phyloP scores from a whole-genome alignment of 768 basidiomycete species.

The Kwoniella botswanensis region DNA sequence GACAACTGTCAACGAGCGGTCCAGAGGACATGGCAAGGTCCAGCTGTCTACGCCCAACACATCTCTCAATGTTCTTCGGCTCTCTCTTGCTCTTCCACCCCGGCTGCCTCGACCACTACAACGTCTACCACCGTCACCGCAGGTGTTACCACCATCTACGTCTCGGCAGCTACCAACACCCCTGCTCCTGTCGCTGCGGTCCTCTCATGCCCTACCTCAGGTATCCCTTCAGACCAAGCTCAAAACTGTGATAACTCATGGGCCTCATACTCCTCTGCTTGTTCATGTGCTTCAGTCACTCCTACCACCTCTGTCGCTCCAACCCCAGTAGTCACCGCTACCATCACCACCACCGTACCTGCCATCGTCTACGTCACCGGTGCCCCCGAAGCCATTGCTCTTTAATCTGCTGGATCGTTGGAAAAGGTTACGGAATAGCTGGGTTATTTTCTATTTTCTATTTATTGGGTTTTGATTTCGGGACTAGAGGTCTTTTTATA shows the following conservation, averaged over 20 bases:
- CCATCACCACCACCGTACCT: conserved; percentile 22
- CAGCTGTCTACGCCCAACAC: conserved; percentile 19
- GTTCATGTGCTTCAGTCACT: conserved; percentile 12
- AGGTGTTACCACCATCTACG: conserved; percentile 18
- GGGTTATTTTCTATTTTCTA: background rate
- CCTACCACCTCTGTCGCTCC: conserved; percentile 11
- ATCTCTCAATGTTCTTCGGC: conserved; percentile 15
- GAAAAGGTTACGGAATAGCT: background rate
- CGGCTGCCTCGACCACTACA: conserved; percentile 14
- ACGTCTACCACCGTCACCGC: conserved; percentile 5
- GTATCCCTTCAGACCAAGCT: conserved; percentile 8
- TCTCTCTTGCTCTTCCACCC: conserved; percentile 14
- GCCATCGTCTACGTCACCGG: conserved; percentile 10
- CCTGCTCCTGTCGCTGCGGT: conserved; percentile 15
- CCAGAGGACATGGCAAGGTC: conserved; percentile 17
- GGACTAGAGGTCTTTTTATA: conserved; percentile 6
- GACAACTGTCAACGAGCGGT: conserved; percentile 26
- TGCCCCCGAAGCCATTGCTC: background rate
- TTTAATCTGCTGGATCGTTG: background rate
- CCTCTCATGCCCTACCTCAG: conserved; percentile 6
- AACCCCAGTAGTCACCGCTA: conserved; percentile 16
- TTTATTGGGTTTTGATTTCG: background rate
- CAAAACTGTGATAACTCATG: conserved; percentile 10
- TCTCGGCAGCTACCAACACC: conserved; percentile 2
- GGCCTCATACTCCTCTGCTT: conserved; percentile 10